Conservation (phyloP, 139 green algal species). For the Ettlia oleoabundans region DNA sequence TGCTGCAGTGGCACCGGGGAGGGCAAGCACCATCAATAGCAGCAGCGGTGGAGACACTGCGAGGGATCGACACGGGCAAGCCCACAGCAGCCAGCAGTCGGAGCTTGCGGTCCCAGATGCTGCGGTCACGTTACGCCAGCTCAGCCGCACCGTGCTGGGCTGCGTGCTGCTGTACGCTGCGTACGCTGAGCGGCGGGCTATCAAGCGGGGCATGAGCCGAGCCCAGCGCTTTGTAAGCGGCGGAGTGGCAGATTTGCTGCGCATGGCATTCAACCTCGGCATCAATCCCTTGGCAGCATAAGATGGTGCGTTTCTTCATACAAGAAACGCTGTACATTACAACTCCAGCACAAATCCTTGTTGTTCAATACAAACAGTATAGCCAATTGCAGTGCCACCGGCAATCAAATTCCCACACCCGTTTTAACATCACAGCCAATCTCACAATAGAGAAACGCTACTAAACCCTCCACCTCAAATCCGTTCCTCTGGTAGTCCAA, state of each 20-base stretch:
- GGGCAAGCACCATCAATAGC: neutral
- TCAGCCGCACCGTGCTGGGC: constrained; percentile 1
- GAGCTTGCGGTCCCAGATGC: neutral
- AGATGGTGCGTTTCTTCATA: too few relatives aligned
- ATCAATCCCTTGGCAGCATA: constrained; percentile 13
- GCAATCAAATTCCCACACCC: too few relatives aligned
- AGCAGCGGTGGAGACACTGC: too few relatives aligned
- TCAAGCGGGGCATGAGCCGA: neutral
- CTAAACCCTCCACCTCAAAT: too few relatives aligned
- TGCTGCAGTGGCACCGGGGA: neutral
- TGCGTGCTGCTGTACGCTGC: constrained; percentile 11
- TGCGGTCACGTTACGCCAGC: neutral
- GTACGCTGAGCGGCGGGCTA: constrained; percentile 24
- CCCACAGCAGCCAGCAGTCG: neutral
- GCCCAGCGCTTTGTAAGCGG: neutral
- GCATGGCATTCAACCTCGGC: constrained; percentile 16
- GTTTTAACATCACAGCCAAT: too few relatives aligned
- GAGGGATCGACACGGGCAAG: too few relatives aligned
- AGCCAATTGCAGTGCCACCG: too few relatives aligned
- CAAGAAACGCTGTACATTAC: too few relatives aligned
- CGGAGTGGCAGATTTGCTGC: neutral
- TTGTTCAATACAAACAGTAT: too few relatives aligned
- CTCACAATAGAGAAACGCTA: too few relatives aligned
- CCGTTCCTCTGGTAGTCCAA: too few relatives aligned
- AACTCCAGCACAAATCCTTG: too few relatives aligned